phyloP scores from a whole-genome alignment of 2,329 filamentous ascomycete species.

The Lasiodiplodia sp. region DNA sequence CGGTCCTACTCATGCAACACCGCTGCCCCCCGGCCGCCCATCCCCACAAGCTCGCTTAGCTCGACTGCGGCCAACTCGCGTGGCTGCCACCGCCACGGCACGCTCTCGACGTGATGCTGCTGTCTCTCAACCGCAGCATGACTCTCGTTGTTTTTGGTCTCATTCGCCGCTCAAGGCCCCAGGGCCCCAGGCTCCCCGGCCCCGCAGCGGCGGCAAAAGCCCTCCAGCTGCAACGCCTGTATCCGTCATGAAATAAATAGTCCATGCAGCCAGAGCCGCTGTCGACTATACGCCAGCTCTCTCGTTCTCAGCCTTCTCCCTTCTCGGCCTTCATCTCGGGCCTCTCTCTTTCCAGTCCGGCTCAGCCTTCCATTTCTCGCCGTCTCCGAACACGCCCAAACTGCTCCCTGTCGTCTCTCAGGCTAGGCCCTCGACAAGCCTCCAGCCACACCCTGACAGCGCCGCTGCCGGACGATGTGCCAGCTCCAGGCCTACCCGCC shows the following conservation, averaged over 20 bases:
- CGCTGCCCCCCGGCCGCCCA: constrained; percentile 4
- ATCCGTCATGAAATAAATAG: constrained; percentile 10
- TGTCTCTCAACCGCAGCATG: background rate
- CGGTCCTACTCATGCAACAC: constrained; percentile 15
- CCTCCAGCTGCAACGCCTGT: background rate
- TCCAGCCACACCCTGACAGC: constrained; percentile 20
- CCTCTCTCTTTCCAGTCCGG: background rate
- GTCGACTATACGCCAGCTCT: constrained; percentile 4
- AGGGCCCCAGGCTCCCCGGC: background rate
- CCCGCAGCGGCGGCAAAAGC: constrained; percentile 23
- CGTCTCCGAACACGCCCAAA: background rate
- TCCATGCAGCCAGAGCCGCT: constrained; percentile 13
- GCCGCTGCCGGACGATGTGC: constrained; percentile 24
- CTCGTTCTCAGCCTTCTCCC: background rate
- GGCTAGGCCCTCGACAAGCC: background rate
- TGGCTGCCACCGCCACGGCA: constrained; percentile 30
- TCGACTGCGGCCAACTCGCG: constrained; percentile 12
- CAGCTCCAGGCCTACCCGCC: constrained; percentile 32
- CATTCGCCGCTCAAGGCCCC: background rate
- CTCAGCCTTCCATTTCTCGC: background rate
- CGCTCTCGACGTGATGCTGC: background rate
- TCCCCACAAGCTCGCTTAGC: constrained; percentile 27
- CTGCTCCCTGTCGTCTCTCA: background rate
- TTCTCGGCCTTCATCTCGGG: background rate
- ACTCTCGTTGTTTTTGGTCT: constrained; percentile 3